Percentiles rank a stretch among this genome's conserved stretches.
Conservation (phyloP, 2,329 filamentous ascomycete genomes). For the Amphichorda felina region DNA sequence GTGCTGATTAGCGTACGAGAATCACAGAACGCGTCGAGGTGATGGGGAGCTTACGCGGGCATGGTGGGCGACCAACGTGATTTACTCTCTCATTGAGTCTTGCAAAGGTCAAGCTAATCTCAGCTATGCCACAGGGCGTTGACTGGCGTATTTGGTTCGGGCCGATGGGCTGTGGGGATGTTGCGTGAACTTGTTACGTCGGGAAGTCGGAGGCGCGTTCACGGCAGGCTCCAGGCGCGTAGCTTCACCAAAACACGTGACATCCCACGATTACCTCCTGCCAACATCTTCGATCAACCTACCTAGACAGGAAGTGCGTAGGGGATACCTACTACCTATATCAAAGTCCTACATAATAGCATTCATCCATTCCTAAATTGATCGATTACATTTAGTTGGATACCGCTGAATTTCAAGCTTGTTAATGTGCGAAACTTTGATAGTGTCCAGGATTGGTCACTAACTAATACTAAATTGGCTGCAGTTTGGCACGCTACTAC, state of each 20-base stretch:
- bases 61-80: constrained; percentile 15
- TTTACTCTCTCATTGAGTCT: background rate
- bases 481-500: too few species aligned
- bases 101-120: background rate
- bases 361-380: too few species aligned
- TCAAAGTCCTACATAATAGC: background rate
- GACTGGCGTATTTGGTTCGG: background rate
- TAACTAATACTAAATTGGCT: too few species aligned
- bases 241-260: constrained; percentile 3
- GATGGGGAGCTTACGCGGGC: constrained; percentile 28
- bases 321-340: background rate
- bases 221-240: constrained; percentile 1
- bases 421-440: too few species aligned
- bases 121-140: too few species aligned
- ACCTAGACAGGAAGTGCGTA: background rate
- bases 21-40: background rate
- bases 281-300: background rate
- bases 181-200: background rate
- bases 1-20: constrained; percentile 1
- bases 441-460: too few species aligned
- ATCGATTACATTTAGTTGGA: too few species aligned
- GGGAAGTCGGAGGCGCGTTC: background rate
- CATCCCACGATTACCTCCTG: background rate
- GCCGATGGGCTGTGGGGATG: background rate
- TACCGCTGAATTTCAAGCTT: too few species aligned